Evolutionary conservation across 2,329 filamentous ascomycete species (phyloP).

Genomic region (Nannizziopsis barbatae): DNA sequence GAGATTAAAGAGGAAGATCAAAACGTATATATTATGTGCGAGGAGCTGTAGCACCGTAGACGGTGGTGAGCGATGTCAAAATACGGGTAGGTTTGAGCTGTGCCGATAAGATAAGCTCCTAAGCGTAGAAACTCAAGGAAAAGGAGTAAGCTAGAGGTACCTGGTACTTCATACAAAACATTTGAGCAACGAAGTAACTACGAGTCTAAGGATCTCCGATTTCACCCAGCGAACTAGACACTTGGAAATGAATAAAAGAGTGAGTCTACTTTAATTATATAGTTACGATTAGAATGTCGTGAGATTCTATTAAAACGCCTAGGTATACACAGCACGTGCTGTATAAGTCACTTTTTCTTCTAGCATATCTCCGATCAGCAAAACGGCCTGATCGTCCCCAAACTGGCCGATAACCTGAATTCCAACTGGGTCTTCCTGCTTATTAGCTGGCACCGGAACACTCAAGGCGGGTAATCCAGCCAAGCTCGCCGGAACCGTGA

Average conservation of each 20-base stretch:
- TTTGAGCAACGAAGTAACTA: too few species aligned
- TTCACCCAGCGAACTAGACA: too few species aligned
- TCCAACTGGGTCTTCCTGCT: conserved; percentile 23
- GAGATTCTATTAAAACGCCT: neutral
- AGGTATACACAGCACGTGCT: neutral
- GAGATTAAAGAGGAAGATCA: neutral
- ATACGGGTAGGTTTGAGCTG: neutral
- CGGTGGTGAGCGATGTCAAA: neutral
- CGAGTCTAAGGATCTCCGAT: too few species aligned
- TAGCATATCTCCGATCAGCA: conserved; percentile 30
- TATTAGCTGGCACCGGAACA: conserved; percentile 49
- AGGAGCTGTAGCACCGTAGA: neutral
- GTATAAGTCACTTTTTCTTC: conserved; percentile 17
- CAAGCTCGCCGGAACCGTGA: conserved; percentile 88
- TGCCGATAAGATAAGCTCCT: conserved; percentile 6
- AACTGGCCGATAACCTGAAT: conserved; percentile 41
- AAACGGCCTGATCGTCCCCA: conserved; percentile 35
- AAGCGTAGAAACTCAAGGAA: neutral
- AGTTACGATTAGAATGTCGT: too few species aligned
- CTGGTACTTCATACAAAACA: too few species aligned
- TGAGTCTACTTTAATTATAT: too few species aligned
- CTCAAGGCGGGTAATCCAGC: conserved; percentile 84
- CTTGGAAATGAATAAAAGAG: too few species aligned
- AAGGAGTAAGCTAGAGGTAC: neutral
- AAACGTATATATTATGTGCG: neutral